Percentiles rank a stretch among this genome's conserved stretches.
Conservation (phyloP, 163 green algal species). For the Volvox carteri region DNA sequence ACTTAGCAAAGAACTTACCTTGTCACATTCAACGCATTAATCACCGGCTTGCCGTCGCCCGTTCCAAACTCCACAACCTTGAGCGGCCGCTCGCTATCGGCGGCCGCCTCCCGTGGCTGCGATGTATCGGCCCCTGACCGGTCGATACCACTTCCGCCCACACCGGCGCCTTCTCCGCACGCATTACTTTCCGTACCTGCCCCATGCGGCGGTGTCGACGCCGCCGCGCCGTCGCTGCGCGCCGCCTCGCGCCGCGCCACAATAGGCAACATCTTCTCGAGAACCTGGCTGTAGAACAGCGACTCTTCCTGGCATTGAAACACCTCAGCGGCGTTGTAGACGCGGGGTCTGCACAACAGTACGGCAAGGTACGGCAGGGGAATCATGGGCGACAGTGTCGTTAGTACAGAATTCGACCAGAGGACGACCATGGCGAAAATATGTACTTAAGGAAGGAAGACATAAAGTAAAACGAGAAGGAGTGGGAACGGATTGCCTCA, state of each 20-base stretch:
- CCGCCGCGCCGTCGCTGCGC: neutral
- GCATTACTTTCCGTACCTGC: too few relatives aligned
- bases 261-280: conserved; percentile 68
- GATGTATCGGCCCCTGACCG: neutral
- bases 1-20: conserved; percentile 3
- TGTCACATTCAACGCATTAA: conserved; percentile 56
- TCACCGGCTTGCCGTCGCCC: conserved; percentile 69
- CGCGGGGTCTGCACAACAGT: neutral
- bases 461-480: too few relatives aligned
- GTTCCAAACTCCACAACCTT: conserved; percentile 74
- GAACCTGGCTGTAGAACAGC: conserved; percentile 68
- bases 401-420: too few relatives aligned
- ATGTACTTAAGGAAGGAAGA: too few relatives aligned
- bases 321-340: conserved; percentile 58
- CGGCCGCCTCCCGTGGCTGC: neutral
- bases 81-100: neutral
- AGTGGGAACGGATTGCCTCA: too few relatives aligned
- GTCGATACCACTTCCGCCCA: neutral
- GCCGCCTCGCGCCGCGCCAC: neutral
- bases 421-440: too few relatives aligned
- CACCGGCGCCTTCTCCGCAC: too few relatives aligned
- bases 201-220: too few relatives aligned
- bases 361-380: neutral
- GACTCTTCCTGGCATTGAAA: conserved; percentile 75
- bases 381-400: too few relatives aligned